phyloP scores from a whole-genome alignment of 139 green algal genomes.

The Chlamydomonas sp. region DNA sequence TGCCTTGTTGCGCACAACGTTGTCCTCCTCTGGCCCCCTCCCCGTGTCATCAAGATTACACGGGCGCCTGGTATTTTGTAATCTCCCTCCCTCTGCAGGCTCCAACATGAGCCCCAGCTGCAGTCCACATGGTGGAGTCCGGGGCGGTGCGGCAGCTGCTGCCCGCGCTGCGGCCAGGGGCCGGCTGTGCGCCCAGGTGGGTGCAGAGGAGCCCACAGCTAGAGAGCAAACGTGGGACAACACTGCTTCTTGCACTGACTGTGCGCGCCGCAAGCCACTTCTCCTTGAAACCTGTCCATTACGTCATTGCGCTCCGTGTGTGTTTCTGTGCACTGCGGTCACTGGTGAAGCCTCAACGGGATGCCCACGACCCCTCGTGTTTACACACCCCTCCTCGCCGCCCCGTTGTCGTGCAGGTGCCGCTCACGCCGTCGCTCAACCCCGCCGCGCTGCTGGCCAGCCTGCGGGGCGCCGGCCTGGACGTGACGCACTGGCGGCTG shows the following conservation, averaged over 20 bases:
- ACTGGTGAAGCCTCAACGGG: no score
- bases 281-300: no score
- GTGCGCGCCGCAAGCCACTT: neutral
- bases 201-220: neutral
- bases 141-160: slow-evolving; percentile 39
- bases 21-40: neutral
- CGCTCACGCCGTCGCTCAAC: neutral
- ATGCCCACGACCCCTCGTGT: neutral
- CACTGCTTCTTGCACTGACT: neutral
- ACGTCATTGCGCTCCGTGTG: neutral
- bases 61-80: neutral
- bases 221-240: neutral
- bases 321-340: neutral
- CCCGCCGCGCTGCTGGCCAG: slow-evolving; percentile 10
- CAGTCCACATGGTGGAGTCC: no score
- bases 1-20: neutral
- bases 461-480: neutral
- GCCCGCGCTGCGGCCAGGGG: slow-evolving; percentile 49
- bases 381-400: neutral
- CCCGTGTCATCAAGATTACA: neutral
- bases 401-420: neutral
- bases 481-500: neutral
- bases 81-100: neutral
- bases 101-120: slow-evolving; percentile 3
- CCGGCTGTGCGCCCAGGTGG: slow-evolving; percentile 51